phyloP scores from a whole-genome alignment of 2,329 filamentous ascomycete species.

The Gnomoniopsis sp. region DNA sequence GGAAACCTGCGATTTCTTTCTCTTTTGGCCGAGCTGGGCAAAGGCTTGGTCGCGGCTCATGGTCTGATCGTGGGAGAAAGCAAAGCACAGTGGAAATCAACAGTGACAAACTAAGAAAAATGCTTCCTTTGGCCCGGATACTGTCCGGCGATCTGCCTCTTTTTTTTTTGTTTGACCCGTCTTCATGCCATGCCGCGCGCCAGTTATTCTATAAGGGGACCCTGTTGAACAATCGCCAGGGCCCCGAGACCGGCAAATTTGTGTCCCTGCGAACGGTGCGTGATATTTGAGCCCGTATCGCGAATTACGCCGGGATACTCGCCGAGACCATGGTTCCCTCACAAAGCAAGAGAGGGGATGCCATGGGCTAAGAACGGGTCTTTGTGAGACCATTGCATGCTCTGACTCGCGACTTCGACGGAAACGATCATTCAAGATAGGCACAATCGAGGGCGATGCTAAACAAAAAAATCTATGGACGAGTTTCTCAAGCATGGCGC shows the following conservation, averaged over 20 bases:
- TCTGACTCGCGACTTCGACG: background rate
- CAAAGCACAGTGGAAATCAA: background rate
- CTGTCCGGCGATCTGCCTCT: background rate
- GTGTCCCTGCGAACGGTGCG: too few relatives aligned
- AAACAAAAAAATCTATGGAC: background rate
- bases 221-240: background rate
- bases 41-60: background rate
- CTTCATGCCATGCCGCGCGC: background rate
- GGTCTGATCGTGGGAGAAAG: background rate
- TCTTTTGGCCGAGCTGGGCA: background rate
- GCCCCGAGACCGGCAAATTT: background rate
- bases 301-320: conserved; percentile 4
- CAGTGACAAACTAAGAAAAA: too few relatives aligned
- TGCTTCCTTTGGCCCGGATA: background rate
- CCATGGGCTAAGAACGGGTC: background rate
- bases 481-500: background rate
- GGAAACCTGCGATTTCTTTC: conserved; percentile 14
- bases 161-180: background rate
- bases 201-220: too few relatives aligned
- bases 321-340: background rate
- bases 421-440: background rate
- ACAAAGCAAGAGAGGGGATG: background rate
- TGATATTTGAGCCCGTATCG: background rate
- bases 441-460: too few relatives aligned
- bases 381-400: background rate